Evolutionary conservation across 805 yeast species (phyloP), one percentile per base, ranked within the genome.

Genomic region (Hanseniaspora taiwanica): DNA sequence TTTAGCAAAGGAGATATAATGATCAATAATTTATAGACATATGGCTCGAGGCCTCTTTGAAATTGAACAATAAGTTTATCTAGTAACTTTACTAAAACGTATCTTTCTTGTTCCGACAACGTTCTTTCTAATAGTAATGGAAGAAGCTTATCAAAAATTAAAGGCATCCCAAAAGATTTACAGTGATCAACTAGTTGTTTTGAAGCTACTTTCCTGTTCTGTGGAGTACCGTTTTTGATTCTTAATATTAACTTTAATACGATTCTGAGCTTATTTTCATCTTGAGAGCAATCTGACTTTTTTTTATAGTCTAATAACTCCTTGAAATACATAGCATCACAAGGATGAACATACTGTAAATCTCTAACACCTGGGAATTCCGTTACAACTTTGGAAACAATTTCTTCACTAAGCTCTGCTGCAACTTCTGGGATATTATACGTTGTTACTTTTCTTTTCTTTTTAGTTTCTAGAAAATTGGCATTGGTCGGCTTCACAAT

Each of bases 41-140:
- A 82, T 0, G 96, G 95, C 35, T 78, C 63, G 2, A 84, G 69
- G 39, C 66, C 53, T 35, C 71, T 80, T 29, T 77, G 85, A 13
- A 87, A 60, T 46, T 69, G 76, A 53, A 72, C 74, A 6, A 87
- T 56, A 0, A 84, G 64, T 27, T 95, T 63, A 27, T 78, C 84
- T 12, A 82, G 61, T 7, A 83, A 72, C 55, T 86, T 87, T 12
- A 85, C 81, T 42, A 89, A 63, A 10, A 85, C 56, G 60, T 84
- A 93, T 14, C 94, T 69, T 56, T 89, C 96, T 47, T 76, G 81
- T 36, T 82, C 91, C 47, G 78, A 89, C 21, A 86, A 59, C 3
- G 72, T 58, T 31, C 75, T 75, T 45, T 84, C 95, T 53, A 80
- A 62, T 34, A 87, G 59, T 20, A 89, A 58, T 0, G 96, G 94